Evolutionary conservation across 345 rosid species (phyloP).

Genomic region (Eucalyptus victrix): DNA sequence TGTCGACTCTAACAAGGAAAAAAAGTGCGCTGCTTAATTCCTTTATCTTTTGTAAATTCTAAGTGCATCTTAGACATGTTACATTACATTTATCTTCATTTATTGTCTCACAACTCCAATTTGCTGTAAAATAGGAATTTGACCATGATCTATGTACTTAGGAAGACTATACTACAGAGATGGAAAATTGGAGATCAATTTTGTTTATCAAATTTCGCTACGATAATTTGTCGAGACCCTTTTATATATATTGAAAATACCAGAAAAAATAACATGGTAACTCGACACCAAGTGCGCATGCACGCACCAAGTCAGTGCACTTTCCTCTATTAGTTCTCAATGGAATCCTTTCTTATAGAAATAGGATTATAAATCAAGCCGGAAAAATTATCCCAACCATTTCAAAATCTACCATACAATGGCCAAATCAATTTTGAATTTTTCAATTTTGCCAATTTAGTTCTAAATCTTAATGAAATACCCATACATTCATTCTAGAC

Average conservation of each 20-base stretch:
- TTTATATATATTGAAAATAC: not conserved
- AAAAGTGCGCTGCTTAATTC: not conserved
- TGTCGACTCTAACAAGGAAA: not conserved
- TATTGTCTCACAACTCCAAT: not conserved
- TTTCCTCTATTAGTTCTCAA: not conserved
- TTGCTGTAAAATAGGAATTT: not conserved
- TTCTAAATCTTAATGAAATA: not conserved
- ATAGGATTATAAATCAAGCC: rapidly evolving
- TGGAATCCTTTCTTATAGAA: not conserved
- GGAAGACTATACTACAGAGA: not conserved
- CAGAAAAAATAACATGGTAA: not conserved
- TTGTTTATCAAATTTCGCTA: not conserved
- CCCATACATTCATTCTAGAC: rapidly evolving
- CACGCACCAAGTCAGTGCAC: not conserved
- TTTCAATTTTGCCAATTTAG: not conserved
- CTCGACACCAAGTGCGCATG: not conserved
- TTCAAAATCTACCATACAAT: not conserved
- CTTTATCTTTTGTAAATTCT: not conserved
- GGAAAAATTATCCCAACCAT: rapidly evolving
- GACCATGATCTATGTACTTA: not conserved
- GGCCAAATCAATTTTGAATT: rapidly evolving
- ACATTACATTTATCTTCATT: not conserved
- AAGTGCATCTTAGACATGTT: not conserved
- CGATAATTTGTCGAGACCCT: not conserved
- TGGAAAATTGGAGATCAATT: not conserved